Percentiles rank a stretch among this genome's conserved stretches.
These are phyloP conservation scores for Cytospora piceae DNA, from an alignment of 2,329 filamentous ascomycete species.

Conservation along the genomic window DNA sequence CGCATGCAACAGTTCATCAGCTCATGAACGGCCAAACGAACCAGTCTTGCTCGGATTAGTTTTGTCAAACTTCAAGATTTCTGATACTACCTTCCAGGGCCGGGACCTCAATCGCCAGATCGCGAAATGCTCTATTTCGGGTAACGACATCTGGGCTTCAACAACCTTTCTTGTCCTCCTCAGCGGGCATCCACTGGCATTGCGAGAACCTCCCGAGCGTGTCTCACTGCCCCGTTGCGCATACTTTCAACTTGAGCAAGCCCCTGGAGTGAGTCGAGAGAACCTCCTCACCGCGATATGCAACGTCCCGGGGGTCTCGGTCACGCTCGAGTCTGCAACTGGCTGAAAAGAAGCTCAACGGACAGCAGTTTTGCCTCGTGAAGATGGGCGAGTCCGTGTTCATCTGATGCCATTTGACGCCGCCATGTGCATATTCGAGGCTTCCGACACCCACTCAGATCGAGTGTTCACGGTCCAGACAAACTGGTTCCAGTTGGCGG, in stretches of 20 bases:
- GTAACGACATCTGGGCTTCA: neutral
- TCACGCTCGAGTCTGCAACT: conserved; percentile 10
- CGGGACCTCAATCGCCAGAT: neutral
- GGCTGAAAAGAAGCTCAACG: conserved; percentile 11
- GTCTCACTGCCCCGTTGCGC: conserved; percentile 12
- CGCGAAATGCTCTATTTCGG: conserved; percentile 4
- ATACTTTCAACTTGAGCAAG: neutral
- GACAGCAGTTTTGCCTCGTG: conserved; percentile 13
- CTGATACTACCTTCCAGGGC: neutral
- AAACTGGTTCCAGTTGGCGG: conserved; percentile 21
- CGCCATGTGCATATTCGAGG: conserved; percentile 8
- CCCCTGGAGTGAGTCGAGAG: conserved; percentile 18
- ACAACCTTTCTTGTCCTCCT: conserved; percentile 4
- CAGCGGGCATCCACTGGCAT: conserved; percentile 16
- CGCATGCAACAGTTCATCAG: conserved; percentile 15
- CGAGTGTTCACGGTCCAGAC: conserved; percentile 23
- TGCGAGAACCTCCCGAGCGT: conserved; percentile 16
- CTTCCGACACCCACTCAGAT: conserved; percentile 19
- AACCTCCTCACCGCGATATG: conserved; percentile 23
- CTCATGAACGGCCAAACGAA: conserved; percentile 10
- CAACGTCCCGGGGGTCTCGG: conserved; percentile 15
- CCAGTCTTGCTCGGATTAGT: neutral
- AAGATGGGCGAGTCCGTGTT: conserved; percentile 12
- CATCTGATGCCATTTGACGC: conserved; percentile 11
- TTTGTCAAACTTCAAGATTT: neutral